phyloP scores from a whole-genome alignment of 805 yeast genomes.

The Candida ulmi region DNA sequence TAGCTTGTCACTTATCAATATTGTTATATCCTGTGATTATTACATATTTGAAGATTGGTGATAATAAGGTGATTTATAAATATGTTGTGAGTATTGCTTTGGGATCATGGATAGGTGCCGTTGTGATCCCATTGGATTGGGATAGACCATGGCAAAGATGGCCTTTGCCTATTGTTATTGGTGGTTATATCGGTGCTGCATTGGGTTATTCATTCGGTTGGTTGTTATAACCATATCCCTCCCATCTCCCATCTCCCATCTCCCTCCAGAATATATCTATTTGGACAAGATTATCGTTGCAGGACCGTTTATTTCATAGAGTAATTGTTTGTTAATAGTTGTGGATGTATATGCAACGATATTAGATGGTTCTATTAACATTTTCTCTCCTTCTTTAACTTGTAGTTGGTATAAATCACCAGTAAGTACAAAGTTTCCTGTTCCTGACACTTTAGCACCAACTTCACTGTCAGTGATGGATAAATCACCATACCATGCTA shows the following conservation, averaged over 20 bases:
- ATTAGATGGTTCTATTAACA: too few relatives aligned
- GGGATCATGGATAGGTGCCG: conserved; percentile 90
- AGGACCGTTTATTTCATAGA: conserved; percentile 5
- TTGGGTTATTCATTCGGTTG: conserved; percentile 47
- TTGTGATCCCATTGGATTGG: conserved; percentile 96
- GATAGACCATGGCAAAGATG: conserved; percentile 95
- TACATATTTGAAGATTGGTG: conserved; percentile 44
- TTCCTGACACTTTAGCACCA: not conserved
- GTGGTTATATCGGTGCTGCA: conserved; percentile 70
- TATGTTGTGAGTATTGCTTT: conserved; percentile 30
- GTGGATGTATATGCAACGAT: too few relatives aligned
- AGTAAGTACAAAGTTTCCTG: not conserved
- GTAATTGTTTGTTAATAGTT: not conserved
- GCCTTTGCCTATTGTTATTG: conserved; percentile 85
- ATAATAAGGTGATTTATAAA: conserved; percentile 23
- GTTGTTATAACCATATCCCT: conserved; percentile 17
- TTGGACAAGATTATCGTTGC: not conserved
- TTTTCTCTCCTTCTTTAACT: too few relatives aligned
- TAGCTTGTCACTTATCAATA: conserved; percentile 57
- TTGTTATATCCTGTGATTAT: conserved; percentile 63
- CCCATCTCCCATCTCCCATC: too few relatives aligned
- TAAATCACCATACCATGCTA: not conserved
- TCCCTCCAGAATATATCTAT: too few relatives aligned
- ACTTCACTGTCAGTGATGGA: not conserved
- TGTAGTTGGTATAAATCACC: not conserved